A percentile compares a stretch with the other conserved stretches of the same genome.
Evolutionary conservation across 2,329 filamentous ascomycete genomes (phyloP).

Genomic region (Escovopsis sp.): DNA sequence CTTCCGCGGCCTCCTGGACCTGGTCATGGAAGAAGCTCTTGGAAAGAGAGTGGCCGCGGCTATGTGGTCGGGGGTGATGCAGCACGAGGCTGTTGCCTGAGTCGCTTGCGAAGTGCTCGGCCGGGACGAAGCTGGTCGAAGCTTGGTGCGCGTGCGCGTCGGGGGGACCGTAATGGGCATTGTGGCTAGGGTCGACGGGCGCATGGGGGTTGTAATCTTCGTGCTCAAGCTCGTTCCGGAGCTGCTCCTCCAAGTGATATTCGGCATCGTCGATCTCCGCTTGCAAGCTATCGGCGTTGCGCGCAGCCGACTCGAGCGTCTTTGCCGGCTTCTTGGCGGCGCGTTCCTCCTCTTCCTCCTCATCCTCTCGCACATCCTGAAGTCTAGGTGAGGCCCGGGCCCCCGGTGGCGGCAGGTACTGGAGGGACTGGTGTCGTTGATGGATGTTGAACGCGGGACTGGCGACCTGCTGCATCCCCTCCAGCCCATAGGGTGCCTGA

Average conservation of each 20-base stretch:
- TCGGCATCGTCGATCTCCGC: slow-evolving; percentile 75
- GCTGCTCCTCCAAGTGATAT: slow-evolving; percentile 68
- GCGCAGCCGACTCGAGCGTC: slow-evolving; percentile 30
- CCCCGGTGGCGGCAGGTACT: slow-evolving; percentile 40
- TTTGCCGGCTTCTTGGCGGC: slow-evolving; percentile 35
- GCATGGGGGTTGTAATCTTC: slow-evolving; percentile 58
- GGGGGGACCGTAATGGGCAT: slow-evolving; percentile 11
- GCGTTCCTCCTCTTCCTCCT: slow-evolving; percentile 48
- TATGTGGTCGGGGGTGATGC: slow-evolving; percentile 62
- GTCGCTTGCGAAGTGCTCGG: slow-evolving; percentile 37
- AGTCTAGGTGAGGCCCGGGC: slow-evolving; percentile 44
- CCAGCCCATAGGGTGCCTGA: slow-evolving; percentile 44
- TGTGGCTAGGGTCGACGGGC: slow-evolving; percentile 15
- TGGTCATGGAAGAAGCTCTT: slow-evolving; percentile 48
- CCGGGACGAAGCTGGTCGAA: slow-evolving; percentile 32
- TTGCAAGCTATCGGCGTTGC: slow-evolving; percentile 56
- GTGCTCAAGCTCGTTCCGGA: slow-evolving; percentile 64
- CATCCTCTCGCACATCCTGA: slow-evolving; percentile 59
- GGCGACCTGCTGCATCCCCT: slow-evolving; percentile 28
- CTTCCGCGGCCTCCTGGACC: slow-evolving; percentile 27
- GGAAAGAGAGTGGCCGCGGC: slow-evolving; percentile 54
- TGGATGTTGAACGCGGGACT: slow-evolving; percentile 30
- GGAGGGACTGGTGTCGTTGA: slow-evolving; percentile 43
- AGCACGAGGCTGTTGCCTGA: slow-evolving; percentile 40
- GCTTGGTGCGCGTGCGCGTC: slow-evolving; percentile 29